Base-by-base conservation (phyloP, 176 grass and related monocot genomes). In the Hyparrhenia diplandra region DNA sequence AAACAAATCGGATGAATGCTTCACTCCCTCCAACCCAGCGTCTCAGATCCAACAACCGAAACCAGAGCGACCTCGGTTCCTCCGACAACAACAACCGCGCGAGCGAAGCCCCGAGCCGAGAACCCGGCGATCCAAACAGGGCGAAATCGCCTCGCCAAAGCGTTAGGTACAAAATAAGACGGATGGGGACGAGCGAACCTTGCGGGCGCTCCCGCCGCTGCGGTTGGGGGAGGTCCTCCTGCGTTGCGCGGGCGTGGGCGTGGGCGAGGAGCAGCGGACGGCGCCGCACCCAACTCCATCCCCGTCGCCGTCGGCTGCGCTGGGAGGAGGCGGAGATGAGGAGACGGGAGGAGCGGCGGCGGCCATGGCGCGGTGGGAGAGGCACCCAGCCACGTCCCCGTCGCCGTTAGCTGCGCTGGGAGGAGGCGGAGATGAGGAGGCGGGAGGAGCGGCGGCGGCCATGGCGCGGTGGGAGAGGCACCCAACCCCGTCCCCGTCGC, bases 191-290 rank as follows among this genome's bases (percentile, higher is more conserved):
- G 64, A 43, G 70, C 71, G 32, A 69, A 89, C 87, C 87, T 89
- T 89, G 72, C 83, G 83, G 78, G 78, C 4, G 87, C 65, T 81
- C 75, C 83, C 83, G 78, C 78, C 83, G 83, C 87, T 85, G 72
- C 64, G 87, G 35, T 10, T 21, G 65, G 82, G 87, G 57, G 82
- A 89, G 43, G 34, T 39, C 55, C 62, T 85, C 82, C 77, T 55
- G 42, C 82, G 77, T 27, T 78, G 32, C 10, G 24, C 35, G 42
- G 77, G 36, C 42, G 87, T 77, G 43, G 87, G 87, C 64, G 78
- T 77, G 43, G 87, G 87, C 64, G 78, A 85, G 64, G 73, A 63
- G 82, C 72, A 85, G 35, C 82, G 57, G 34, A 34, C 27, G 76
- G 17, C 32, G n/a, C 29, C 69, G 13, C 16, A 61, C 43, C 60